Evolutionary conservation across 2,329 filamentous ascomycete species (phyloP).

Genomic region (Lasiodiplodia citricola): DNA sequence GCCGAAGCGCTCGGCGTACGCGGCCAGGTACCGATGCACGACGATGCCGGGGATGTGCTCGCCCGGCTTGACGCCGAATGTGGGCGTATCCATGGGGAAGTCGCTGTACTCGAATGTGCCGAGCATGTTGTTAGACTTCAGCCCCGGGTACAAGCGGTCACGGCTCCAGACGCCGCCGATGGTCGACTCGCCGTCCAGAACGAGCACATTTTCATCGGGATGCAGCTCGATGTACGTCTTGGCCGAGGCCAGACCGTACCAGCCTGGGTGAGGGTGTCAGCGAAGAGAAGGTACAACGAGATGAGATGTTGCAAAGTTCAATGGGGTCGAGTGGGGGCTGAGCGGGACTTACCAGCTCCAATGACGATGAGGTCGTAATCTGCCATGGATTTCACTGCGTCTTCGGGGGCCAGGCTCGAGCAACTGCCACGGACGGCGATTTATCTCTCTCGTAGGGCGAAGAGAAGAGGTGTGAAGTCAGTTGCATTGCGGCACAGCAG

Average conservation of each 20-base stretch:
- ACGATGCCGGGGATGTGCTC: constrained; percentile 66
- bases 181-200: constrained; percentile 50
- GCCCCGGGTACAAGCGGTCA: constrained; percentile 50
- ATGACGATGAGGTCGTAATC: constrained; percentile 36
- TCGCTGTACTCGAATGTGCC: constrained; percentile 49
- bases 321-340: background rate
- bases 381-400: background rate
- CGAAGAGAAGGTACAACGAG: background rate
- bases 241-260: constrained; percentile 53
- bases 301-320: background rate
- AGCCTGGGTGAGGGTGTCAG: constrained; percentile 30
- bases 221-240: constrained; percentile 56
- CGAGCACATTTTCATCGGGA: constrained; percentile 45
- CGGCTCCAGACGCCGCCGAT: constrained; percentile 52
- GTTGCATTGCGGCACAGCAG: background rate
- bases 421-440: background rate
- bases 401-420: background rate
- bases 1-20: constrained; percentile 54
- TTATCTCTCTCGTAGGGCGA: background rate
- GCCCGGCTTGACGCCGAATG: constrained; percentile 48
- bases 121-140: constrained; percentile 52
- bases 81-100: constrained; percentile 37
- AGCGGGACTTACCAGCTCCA: constrained; percentile 35
- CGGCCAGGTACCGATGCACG: constrained; percentile 62
- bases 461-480: background rate